These are phyloP conservation scores for Botrytis byssoidea DNA, from an alignment of 2,329 filamentous ascomycete species.

Conservation along the genomic window DNA sequence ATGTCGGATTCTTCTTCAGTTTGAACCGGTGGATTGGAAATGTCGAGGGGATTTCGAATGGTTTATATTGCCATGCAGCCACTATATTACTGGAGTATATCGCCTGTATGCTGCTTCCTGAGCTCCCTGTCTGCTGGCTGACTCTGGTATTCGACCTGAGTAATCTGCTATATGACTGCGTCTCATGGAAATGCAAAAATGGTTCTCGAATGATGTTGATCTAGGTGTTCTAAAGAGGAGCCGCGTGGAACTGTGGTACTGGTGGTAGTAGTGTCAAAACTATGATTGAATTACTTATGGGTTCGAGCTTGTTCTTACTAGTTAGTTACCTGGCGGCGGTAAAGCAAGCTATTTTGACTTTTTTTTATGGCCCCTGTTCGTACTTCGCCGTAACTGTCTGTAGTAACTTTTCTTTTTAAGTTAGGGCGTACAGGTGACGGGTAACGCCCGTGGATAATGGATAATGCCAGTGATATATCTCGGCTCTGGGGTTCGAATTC, in stretches of 20 bases:
- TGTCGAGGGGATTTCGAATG: not conserved
- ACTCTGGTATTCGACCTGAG: not conserved
- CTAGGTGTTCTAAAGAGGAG: not conserved
- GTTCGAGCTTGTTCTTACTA: conserved; percentile 1
- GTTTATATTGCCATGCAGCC: conserved; percentile 12
- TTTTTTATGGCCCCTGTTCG: conserved; percentile 14
- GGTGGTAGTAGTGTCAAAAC: not conserved
- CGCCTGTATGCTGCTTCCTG: not conserved
- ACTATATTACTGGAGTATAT: not conserved
- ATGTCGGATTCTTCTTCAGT: not conserved
- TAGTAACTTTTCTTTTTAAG: not conserved
- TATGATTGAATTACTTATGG: conserved; percentile 5
- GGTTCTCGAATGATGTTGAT: conserved; percentile 3
- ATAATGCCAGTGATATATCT: not conserved
- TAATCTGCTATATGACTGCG: not conserved
- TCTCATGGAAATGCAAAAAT: not conserved
- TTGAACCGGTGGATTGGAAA: not conserved
- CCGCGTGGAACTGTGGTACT: not conserved
- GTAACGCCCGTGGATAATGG: conserved; percentile 1
- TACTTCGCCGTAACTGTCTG: conserved; percentile 1
- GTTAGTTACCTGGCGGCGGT: conserved; percentile 16
- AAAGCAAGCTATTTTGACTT: conserved; percentile 16
- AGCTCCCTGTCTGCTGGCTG: not conserved
- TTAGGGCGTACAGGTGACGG: conserved; percentile 3
- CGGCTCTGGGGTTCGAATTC: conserved; percentile 6